A percentile compares a stretch with the other conserved stretches of the same genome.
phyloP scores from a whole-genome alignment of 176 grass and related monocot genomes.

The Lolium multiflorum region DNA sequence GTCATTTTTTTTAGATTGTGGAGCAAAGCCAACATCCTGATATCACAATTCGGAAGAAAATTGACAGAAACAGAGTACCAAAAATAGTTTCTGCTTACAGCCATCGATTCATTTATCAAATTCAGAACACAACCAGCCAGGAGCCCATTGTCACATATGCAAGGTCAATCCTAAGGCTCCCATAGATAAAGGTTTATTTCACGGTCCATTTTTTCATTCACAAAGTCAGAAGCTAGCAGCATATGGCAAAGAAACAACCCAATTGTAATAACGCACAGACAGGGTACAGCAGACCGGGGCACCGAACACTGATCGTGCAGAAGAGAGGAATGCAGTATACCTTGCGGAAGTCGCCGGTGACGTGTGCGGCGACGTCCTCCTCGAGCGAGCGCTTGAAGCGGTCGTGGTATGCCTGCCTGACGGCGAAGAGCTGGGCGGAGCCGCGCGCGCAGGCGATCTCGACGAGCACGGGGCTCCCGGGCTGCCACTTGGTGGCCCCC shows the following conservation, averaged over 20 bases:
- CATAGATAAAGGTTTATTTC: not conserved
- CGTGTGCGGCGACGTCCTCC: constrained; percentile 83
- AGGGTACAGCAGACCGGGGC: not conserved
- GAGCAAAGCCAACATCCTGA: not conserved
- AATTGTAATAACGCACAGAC: too few species aligned
- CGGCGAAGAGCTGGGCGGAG: constrained; percentile 64
- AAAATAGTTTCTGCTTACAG: not conserved
- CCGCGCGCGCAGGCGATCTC: constrained; percentile 81
- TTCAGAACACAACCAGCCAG: not conserved
- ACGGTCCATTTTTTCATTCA: not conserved
- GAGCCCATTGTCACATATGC: not conserved
- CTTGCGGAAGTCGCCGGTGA: constrained; percentile 87
- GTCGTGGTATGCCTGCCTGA: constrained; percentile 73
- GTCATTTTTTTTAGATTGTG: not conserved
- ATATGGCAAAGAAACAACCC: too few species aligned
- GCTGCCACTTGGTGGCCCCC: constrained; percentile 69
- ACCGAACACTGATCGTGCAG: not conserved
- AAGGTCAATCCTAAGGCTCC: not conserved
- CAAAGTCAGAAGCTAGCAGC: too few species aligned
- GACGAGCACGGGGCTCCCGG: constrained; percentile 74
- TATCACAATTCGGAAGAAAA: not conserved
- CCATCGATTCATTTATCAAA: too few species aligned
- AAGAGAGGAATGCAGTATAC: constrained; percentile 20
- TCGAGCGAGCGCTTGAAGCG: constrained; percentile 89
- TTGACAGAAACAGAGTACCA: not conserved